These are phyloP conservation scores for Adansonia digitata DNA, from an alignment of 345 rosid species.

Conservation along the genomic window DNA sequence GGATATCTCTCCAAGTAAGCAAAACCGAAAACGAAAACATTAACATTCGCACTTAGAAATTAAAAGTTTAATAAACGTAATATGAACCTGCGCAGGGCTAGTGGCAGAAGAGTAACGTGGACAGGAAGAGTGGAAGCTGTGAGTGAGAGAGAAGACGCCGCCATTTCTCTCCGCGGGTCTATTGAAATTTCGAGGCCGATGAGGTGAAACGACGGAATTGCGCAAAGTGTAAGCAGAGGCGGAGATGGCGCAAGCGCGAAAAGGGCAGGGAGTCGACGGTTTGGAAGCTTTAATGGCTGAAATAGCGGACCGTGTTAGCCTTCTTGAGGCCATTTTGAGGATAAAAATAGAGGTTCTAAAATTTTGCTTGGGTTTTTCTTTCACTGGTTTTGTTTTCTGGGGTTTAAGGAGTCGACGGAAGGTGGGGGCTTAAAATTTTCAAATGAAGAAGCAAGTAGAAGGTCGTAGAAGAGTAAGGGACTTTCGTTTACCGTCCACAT, in stretches of 20 bases:
- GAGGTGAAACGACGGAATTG: background rate
- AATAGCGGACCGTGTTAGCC: constrained; percentile 30
- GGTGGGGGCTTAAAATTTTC: background rate
- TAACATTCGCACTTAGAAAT: background rate
- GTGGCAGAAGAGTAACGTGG: constrained; percentile 34
- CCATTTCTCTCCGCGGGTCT: constrained; percentile 1
- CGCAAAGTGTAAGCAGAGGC: constrained; percentile 11
- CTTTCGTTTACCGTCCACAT: background rate
- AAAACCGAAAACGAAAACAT: background rate
- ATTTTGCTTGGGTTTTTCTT: background rate
- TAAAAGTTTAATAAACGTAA: background rate
- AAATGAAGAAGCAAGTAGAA: constrained; percentile 17
- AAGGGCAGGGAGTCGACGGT: background rate
- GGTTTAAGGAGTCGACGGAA: background rate
- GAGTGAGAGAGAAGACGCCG: constrained; percentile 14
- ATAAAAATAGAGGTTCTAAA: background rate
- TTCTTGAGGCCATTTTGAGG: constrained; percentile 31
- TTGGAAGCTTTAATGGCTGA: constrained; percentile 23
- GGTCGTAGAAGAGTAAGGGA: constrained; percentile 25
- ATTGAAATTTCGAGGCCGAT: background rate
- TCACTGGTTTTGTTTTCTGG: background rate
- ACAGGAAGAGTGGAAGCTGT: constrained; percentile 35
- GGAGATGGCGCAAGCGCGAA: constrained; percentile 24
- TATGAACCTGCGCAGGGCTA: constrained; percentile 42
- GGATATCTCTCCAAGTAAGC: background rate